Base-by-base conservation (phyloP, 768 basidiomycete genomes). In the Lentinus tigrinus region DNA sequence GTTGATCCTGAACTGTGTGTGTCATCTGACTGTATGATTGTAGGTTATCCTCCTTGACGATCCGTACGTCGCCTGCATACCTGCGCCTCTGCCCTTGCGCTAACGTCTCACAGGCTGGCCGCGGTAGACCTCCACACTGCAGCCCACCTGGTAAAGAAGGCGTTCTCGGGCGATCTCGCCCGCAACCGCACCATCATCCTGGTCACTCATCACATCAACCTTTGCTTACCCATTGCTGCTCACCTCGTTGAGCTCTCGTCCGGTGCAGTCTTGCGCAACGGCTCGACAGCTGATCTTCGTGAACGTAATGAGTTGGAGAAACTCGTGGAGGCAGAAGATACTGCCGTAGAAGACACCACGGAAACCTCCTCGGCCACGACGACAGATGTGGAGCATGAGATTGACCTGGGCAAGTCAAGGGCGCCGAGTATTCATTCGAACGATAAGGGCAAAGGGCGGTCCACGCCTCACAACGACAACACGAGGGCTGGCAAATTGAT, bases 51-150 rank as follows among this genome's bases (percentile, higher is more conserved):
- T 88, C 19, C 74, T 89, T n/a, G 87, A 89, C 66, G 87, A 88
- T 69, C 87, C 87, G 85, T 88, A 66, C 65, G 85, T 72, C 52
- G 40, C n/a, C 14, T 16, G 53, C 54, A 14, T 10, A 3, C 13
- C 28, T 47, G 42, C 39, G 24, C 57, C 55, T n/a, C 56, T 17
- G 64, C 68, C 52, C 57, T 50, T 36, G 23, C 26, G 39, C 42
- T 50, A 5, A 56, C n/a, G 3, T 16, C 57, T 28, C 26, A 27
- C 61, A 85, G 81, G 2, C 72, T 90, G 3, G 85, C 88, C 0
- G 87, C 87, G 0, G 87, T 89, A 2, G 88, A 89, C 66, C 88
- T 88, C 81, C 88, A 91, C 62, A 90, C 89, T 0, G 87, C 89
- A 7, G 79, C 81, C 43, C 85, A 88, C 63, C 70, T 95, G 19